Evolutionary conservation across 2,329 filamentous ascomycete genomes (phyloP), one percentile per base, ranked within the genome.

Genomic region (Pseudopithomyces chartarum): DNA sequence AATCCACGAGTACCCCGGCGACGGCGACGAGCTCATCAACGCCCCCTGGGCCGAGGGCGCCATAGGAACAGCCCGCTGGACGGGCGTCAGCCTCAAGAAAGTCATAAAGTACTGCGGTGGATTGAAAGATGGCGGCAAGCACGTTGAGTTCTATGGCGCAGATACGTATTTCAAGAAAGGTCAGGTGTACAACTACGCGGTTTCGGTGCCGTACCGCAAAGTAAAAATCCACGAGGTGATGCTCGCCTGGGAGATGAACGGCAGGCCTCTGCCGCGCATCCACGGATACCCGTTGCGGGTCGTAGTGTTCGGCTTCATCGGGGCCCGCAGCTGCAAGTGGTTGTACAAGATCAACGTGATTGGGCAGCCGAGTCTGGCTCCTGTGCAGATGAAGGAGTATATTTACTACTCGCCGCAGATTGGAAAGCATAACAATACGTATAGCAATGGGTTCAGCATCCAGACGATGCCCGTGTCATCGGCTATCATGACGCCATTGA

Each of bases 111-210:
- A 85, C 56, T 91, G 88, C 57, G 89, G 88, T 1, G 88, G 88
- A 0, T 73, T 90, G 1, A 69, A 76, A 22, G 74, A 80, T 0
- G 76, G 79, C 1, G 86, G 79, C 0, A 83, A 85, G 56, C 87
- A 91, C 60, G 71, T 91, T 12, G 87, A 91, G 62, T 82, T 91
- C 46, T 86, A 85, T 55, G 89, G 88, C 0, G 87, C 86, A 0
- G 89, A 91, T 55, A 89, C 87, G 0, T 91, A 91, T 66, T 88
- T 91, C 78, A 91, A 91, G 71, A 84, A 86, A 48, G 80, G 82
- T n/a, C 75, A 88, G 43, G 80, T 83, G 0, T 85, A 84, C 76
- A 91, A 91, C 71, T 91, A 90, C 64, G 79, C 84, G 17, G 86
- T 90, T 46, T 85, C 81, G 15, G 85, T 90, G 0, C 88, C 89